Evolutionary conservation across 352 stramenopile genomes (phyloP).

Genomic region (Pythium utonaiense): DNA sequence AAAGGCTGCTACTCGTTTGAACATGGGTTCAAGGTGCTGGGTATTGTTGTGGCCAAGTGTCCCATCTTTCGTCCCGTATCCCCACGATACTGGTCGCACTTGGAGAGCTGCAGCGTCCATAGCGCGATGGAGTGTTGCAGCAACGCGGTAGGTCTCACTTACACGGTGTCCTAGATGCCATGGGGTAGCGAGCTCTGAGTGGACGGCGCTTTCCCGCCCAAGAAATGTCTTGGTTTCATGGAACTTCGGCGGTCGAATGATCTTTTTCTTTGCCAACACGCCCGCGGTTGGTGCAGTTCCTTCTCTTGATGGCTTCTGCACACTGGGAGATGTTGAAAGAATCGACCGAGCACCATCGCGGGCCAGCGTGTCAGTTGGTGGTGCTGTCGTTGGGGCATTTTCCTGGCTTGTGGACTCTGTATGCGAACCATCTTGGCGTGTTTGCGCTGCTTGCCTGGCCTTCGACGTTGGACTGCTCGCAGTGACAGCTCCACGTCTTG

Average conservation of each 20-base stretch:
- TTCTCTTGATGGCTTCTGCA: not conserved
- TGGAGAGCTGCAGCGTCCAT: constrained; percentile 24
- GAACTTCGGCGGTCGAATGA: constrained; percentile 35
- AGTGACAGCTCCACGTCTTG: not conserved
- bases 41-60: constrained; percentile 39
- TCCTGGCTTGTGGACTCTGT: not conserved
- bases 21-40: constrained; percentile 9
- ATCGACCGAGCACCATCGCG: not conserved
- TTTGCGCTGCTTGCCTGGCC: not conserved
- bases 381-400: not conserved
- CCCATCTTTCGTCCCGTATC: constrained; percentile 48
- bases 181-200: not conserved
- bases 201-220: constrained; percentile 29
- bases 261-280: constrained; percentile 29
- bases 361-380: not conserved
- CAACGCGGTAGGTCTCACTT: constrained; percentile 38
- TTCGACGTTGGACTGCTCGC: not conserved
- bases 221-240: constrained; percentile 45
- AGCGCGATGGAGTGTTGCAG: constrained; percentile 35
- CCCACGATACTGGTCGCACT: constrained; percentile 45
- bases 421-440: not conserved
- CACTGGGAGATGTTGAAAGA: not conserved
- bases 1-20: constrained; percentile 40
- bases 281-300: not conserved
- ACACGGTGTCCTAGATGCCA: constrained; percentile 24